Evolutionary conservation across 805 yeast species (phyloP), one percentile per base, ranked within the genome.

Genomic region (Tetrapisispora fleetii): DNA sequence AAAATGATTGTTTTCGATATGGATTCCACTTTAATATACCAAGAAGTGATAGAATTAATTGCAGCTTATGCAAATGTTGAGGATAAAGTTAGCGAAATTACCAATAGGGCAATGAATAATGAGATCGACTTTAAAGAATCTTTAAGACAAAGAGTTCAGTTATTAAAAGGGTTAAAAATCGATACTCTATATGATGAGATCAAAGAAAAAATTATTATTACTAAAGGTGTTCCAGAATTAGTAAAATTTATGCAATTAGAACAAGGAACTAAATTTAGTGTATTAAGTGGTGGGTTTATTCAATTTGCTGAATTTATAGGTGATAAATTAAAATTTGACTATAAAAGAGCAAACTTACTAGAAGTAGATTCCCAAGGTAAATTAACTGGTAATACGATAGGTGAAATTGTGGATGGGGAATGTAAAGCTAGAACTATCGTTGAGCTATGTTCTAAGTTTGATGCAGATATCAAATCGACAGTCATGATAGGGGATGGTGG

Each of bases 401-500:
- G 98, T 3, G 79, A 79, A 22, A 76, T 90, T 50, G 96, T 93
- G 21, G 93, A 93, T 66, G 96, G 96, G 7, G 74, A 75, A 19
- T 80, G 77, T 54, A 93, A 93, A 66, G 95, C 95, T 1, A 76
- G 78, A 47, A 73, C 91, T 16, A 69, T 93, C 43, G 65, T 72
- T 43, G 76, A 79, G 52, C 75, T 86, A 32, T 83, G 91, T 1
- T 55, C 64, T 5, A 27, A 37, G 9, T 41, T 41, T 54, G 65
- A 65, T 11, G 70, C 85, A 35, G 77, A 75, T 21, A 67, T 79
- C 11, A 63, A 63, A 40, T 61, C 72, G 4, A 81, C 83, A 1
- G 82, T 85, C 42, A 96, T 96, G 44, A 85, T 91, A 37, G 98
- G 98, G 36, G 98, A 93, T 63, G 99, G 99, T 37, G 96, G 98